Base-by-base conservation (phyloP, 2,329 filamentous ascomycete species). In the Fusarium ambrosium region DNA sequence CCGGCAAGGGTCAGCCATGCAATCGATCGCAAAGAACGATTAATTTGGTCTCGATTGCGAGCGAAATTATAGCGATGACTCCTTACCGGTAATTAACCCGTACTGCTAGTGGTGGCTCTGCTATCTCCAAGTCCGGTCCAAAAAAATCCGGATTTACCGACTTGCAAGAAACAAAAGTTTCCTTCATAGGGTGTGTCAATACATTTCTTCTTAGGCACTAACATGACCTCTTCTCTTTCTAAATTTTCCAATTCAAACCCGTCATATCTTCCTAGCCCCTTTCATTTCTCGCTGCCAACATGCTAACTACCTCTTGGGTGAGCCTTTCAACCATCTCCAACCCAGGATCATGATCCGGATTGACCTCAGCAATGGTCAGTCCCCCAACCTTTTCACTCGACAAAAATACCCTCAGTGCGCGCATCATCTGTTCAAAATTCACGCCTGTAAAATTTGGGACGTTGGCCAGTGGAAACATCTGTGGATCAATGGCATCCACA, bases 361-460 rank as follows among this genome's bases (percentile, higher is more conserved):
- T 77, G 4, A 77, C 75, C 39, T 76, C 75, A 1, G 75, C 75
- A 24, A 77, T n/a, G 11, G 56, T 70, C 7, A 77, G 43, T 14
- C 72, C 75, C 4, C 32, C 39, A 16, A 76, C 64, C 16, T 72
- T 69, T 2, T 66, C 22, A 22, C 66, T 70, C 1, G 22, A 13
- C 29, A 77, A 20, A 1, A 77, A n/a, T 2, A 62, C 36, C 3
- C 32, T 65, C 27, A 77, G 24, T 1, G 72, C 72, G 5, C 48
- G 62, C 74, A 78, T 78, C 74, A 78, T 77, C 4, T 59, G 11
- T 5, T 74, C 69, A 32, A 77, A 77, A 1, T 53, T 70, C 1
- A 78, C 74, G 1, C 74, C 74, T 0, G 76, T 78, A 13, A 77
- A 78, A 16, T 75, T 75, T 0, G 72, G 69, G 3, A 78, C 51